These are phyloP conservation scores for Posidonia oceanica DNA, from an alignment of 116 monocot genomes.

Conservation along the genomic window DNA sequence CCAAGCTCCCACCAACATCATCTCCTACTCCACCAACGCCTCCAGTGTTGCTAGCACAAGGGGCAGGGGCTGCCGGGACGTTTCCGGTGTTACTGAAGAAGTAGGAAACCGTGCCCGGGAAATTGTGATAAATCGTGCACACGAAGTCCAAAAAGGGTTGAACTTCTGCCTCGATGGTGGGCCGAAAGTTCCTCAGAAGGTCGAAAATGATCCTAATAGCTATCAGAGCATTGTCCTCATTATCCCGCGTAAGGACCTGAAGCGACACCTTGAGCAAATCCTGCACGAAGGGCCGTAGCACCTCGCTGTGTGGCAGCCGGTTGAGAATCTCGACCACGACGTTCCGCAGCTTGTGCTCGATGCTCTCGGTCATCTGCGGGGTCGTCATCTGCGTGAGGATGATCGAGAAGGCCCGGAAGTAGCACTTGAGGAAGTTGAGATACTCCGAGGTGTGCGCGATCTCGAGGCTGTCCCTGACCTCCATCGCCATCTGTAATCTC, in stretches of 20 bases:
- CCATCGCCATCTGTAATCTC: conserved; percentile 87
- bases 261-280: conserved; percentile 93
- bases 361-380: conserved; percentile 66
- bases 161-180: conserved; percentile 85
- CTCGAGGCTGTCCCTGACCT: conserved; percentile 92
- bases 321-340: conserved; percentile 96
- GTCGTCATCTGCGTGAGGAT: conserved; percentile 64
- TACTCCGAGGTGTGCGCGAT: conserved; percentile 98
- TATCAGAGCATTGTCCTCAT: conserved; percentile 94
- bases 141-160: conserved; percentile 98
- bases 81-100: conserved; percentile 37
- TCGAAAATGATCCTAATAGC: conserved; percentile 92
- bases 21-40: neutral
- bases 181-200: conserved; percentile 92
- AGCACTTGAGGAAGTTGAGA: conserved; percentile 78
- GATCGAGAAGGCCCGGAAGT: conserved; percentile 78
- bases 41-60: conserved; percentile 1
- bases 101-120: conserved; percentile 57
- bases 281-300: conserved; percentile 95
- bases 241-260: conserved; percentile 78
- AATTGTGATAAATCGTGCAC: conserved; percentile 68
- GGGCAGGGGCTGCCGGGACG: neutral
- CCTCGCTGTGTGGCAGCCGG: conserved; percentile 94
- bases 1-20: conserved; percentile 24
- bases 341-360: conserved; percentile 92